Base-by-base conservation (phyloP, 2,329 filamentous ascomycete species). In the Pyricularia sp. region DNA sequence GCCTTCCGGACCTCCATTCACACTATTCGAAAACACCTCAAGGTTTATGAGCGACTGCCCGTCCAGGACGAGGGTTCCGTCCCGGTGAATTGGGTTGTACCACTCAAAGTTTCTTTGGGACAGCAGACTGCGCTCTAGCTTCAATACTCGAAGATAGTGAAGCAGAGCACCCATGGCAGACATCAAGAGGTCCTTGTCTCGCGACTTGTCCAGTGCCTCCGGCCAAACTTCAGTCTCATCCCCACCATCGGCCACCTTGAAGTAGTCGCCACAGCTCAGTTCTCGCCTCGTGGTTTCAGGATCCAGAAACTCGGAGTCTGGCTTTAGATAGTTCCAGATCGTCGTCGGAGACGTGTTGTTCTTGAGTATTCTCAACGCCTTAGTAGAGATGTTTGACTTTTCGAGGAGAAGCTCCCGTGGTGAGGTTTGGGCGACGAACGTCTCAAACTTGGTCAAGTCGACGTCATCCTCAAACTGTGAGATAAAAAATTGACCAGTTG, bases 21-120 rank as follows among this genome's bases (percentile, higher is more conserved):
- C 91, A 0, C 88, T 93, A 75, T 99, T 99, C 70, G 91, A 84
- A 70, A 99, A 99, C 5, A 99, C 85, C 73, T 99, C 94, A n/a
- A 99, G 86, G 72, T 99, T 99, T 79, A 96, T 96, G 70, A 99
- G 81, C 26, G 93, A 97, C 73, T 99, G 94, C 0, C 94, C 94
- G 70, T 99, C 94, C 1, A 99, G 82, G 10, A 99, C 89, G 60
- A 99, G 79, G 33, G 91, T 97, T 13, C 92, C 91, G 73, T 97
- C 96, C 71, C 89, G 89, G 65, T 86, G 84, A 63, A 99, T 97
- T 0, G 94, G 94, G 72, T 89, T 92, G 74, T 99, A 99, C 82
- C 87, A 88, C 64, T 87, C 84, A 72, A 99, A 97, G 73, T 96
- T 96, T 68, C 90, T 89, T 69, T 97, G 89, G 0, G 91, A 96